Evolutionary conservation across 169 alveolate species (phyloP).

Genomic region (Babesia bovis): DNA sequence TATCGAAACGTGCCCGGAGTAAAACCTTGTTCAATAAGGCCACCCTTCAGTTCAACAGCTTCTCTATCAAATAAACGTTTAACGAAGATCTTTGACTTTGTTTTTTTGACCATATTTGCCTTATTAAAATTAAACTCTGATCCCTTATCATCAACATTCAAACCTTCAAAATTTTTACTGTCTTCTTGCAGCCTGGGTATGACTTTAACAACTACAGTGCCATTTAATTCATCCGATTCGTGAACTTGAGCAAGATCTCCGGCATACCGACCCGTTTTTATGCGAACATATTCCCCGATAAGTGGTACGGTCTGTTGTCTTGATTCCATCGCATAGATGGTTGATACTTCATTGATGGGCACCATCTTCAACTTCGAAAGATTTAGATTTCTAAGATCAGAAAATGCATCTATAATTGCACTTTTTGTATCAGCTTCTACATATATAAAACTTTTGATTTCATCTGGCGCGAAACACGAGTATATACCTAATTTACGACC

Average conservation of each 20-base stretch:
- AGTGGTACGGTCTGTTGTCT: slow-evolving; percentile 64
- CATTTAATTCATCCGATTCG: slow-evolving; percentile 80
- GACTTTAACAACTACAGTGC: slow-evolving; percentile 75
- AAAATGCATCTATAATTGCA: slow-evolving; percentile 73
- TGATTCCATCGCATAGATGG: slow-evolving; percentile 78
- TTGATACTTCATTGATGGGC: slow-evolving; percentile 82
- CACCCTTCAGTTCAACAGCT: slow-evolving; percentile 80
- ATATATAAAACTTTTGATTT: slow-evolving; percentile 76
- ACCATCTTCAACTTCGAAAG: slow-evolving; percentile 76
- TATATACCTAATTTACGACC: slow-evolving; percentile 76
- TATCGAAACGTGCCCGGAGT: slow-evolving; percentile 83
- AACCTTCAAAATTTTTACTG: slow-evolving; percentile 5
- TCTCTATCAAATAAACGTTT: slow-evolving; percentile 77
- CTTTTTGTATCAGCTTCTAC: slow-evolving; percentile 83
- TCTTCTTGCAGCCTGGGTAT: slow-evolving; percentile 76
- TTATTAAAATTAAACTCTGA: not conserved
- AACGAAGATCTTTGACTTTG: slow-evolving; percentile 11
- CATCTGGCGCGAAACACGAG: slow-evolving; percentile 82
- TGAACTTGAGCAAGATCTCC: slow-evolving; percentile 83
- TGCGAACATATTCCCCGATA: slow-evolving; percentile 82
- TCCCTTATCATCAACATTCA: not conserved
- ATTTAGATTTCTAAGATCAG: slow-evolving; percentile 78
- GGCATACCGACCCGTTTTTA: slow-evolving; percentile 77
- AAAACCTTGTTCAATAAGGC: slow-evolving; percentile 81
- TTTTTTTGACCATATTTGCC: not conserved